Evolutionary conservation across 495 filamentous ascomycete genomes (phyloP), one percentile per base, ranked within the genome.

Genomic region (Penicillium nucicola): DNA sequence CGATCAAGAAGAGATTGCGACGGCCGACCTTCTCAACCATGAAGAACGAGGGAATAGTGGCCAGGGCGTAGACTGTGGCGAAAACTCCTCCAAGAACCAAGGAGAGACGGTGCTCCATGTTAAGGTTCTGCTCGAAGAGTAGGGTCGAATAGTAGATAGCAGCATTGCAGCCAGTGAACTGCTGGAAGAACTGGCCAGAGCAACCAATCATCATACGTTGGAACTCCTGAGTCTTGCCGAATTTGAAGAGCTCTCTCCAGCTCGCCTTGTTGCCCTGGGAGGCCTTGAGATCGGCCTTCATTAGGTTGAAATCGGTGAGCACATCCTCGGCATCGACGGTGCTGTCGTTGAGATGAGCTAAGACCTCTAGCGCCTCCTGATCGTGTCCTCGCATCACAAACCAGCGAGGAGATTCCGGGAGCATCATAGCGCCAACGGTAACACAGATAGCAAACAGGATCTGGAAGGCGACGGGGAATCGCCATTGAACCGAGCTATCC

Each of bases 131-230:
- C 68, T 90, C 64, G 69, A 92, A 89, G 1, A 93, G 78, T 34
- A 91, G 78, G 0, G 88, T 86, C 53, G 87, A 86, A 69, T 87
- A 92, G 76, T 93, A 93, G 61, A 90, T 92, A 56, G 89, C 85
- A 11, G 87, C 87, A 50, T 92, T 92, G 68, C 86, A 89, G 32
- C 72, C 72, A 45, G 82, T 82, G 49, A 90, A 75, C 58, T 93
- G 89, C 69, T 92, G 88, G 77, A 92, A 87, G 58, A 92, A 78
- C 59, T 79, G 75, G 13, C 70, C 58, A 12, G 74, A 70, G 54
- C 76, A 72, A 37, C 75, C 71, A 30, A 75, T 61, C 48, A 69
- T 55, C 53, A 72, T 62, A 37, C 73, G 71, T 56, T 70, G 68
- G 60, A 75, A 72, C 31, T 76, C 64, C 58, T 76, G 73, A 23